Evolutionary conservation across 2,329 filamentous ascomycete genomes (phyloP), one percentile per base, ranked within the genome.

Genomic region (Phoma sp.): DNA sequence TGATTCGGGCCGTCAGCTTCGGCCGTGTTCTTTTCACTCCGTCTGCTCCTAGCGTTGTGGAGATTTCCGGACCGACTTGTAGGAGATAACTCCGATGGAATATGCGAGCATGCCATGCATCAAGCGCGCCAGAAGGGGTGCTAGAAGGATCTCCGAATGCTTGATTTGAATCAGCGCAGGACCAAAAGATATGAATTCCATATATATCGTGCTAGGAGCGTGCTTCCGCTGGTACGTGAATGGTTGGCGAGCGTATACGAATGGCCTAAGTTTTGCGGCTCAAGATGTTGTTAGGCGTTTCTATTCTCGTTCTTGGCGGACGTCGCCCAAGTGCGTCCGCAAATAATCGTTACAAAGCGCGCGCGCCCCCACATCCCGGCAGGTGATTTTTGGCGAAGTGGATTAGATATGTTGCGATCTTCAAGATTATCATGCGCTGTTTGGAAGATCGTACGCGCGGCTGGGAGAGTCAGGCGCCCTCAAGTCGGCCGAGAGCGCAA

Each of bases 71-170:
- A 18, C 39, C 29, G 44, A 48, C 1, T 7, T 10, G 40, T 7
- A 30, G 49, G 35, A 54, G 23, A 45, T 36, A 32, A 30, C 36
- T 49, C 45, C 51, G 40, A 40, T 25, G 30, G 27, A 18, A 18
- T 18, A 42, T 10, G 24, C 8, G 37, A 36, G 35, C 33, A 36
- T 37, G 41, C 13, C 42, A 38, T 9, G 33, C 13, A 39, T 18
- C n/a, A 47, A 13, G 33, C 24, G 18, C 25, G 18, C 30, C 32
- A 35, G 35, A 30, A 47, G 45, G 24, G 7, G 25, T 13, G 22
- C 45, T 43, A 53, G 44, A 48, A 53, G 25, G 39, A 35, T 48
- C 23, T 23, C 22, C 44, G 22, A 33, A 53, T 44, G 44, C 37
- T 14, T n/a, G 14, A 42, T 32, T 27, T 18, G 23, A 40, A n/a